phyloP scores from a whole-genome alignment of 768 basidiomycete species.

The Boletus reticuloceps region DNA sequence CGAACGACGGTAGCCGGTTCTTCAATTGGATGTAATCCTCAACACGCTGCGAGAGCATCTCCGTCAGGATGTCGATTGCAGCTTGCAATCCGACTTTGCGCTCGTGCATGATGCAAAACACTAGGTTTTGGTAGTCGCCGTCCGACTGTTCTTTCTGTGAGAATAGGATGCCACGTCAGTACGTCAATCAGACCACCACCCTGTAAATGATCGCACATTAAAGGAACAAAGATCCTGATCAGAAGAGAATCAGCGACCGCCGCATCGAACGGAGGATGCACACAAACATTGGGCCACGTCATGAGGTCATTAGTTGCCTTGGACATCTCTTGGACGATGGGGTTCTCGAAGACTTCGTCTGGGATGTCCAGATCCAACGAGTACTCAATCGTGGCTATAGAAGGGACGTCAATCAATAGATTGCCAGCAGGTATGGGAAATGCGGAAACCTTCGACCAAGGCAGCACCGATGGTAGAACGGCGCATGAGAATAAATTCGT shows the following conservation, averaged over 20 bases:
- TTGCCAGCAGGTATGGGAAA: not conserved
- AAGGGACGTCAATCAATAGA: not conserved
- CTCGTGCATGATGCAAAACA: constrained; percentile 40
- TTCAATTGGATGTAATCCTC: constrained; percentile 34
- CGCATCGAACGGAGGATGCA: not conserved
- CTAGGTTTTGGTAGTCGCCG: constrained; percentile 40
- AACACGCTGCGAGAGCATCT: constrained; percentile 36
- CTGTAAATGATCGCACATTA: constrained; percentile 21
- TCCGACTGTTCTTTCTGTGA: constrained; percentile 39
- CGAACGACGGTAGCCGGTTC: constrained; percentile 34
- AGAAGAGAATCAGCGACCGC: constrained; percentile 11
- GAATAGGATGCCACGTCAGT: constrained; percentile 3
- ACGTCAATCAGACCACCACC: constrained; percentile 3
- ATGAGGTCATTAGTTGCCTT: constrained; percentile 40
- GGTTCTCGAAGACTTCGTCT: constrained; percentile 34
- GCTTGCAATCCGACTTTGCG: constrained; percentile 31
- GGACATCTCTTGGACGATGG: constrained; percentile 36
- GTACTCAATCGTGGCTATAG: constrained; percentile 35
- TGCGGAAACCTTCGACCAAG: constrained; percentile 36
- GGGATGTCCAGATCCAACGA: constrained; percentile 38
- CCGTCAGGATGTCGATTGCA: constrained; percentile 37
- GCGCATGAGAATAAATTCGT: constrained; percentile 38
- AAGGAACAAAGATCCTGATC: constrained; percentile 29
- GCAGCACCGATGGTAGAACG: constrained; percentile 37
- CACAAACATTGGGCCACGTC: constrained; percentile 41